Percentiles rank a stretch among this genome's conserved stretches.
Conservation (phyloP, 2,329 filamentous ascomycete species). For the Pseudogymnoascus sp. region DNA sequence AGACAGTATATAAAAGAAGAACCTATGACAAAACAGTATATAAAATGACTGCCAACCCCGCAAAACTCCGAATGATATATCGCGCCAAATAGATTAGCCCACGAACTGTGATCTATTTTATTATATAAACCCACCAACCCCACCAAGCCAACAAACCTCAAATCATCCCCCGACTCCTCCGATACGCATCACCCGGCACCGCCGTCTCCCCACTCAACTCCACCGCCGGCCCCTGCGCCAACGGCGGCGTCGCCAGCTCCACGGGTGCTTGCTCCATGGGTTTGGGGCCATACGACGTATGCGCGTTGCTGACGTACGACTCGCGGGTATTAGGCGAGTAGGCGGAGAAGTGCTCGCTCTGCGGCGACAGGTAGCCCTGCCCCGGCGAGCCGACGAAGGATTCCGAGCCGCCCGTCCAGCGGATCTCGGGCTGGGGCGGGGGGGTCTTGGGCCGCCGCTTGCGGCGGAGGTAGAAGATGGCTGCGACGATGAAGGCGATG, state of each 20-base stretch:
- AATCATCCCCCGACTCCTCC: not conserved
- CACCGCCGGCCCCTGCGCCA: not conserved
- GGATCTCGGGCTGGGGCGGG: not conserved
- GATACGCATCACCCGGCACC: not conserved
- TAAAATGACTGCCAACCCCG: not conserved
- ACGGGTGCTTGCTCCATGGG: not conserved
- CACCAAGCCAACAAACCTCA: not conserved
- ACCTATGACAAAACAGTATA: not conserved
- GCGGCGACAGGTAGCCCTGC: not conserved
- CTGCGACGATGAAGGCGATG: constrained; percentile 16
- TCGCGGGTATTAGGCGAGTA: not conserved
- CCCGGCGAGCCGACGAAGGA: not conserved
- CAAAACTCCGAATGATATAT: not conserved
- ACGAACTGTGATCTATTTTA: too few species aligned
- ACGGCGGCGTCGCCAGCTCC: not conserved
- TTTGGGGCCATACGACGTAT: not conserved
- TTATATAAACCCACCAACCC: too few species aligned
- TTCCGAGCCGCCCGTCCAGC: not conserved
- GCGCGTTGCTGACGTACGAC: not conserved
- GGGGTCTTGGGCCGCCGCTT: not conserved
- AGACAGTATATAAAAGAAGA: not conserved
- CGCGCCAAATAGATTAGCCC: not conserved
- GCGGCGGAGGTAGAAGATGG: not conserved
- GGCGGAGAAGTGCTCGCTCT: not conserved
- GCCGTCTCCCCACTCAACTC: not conserved